Percentiles rank a stretch among this genome's conserved stretches.
phyloP scores from a whole-genome alignment of 2,329 filamentous ascomycete species.

The Fonsecaea monophora region DNA sequence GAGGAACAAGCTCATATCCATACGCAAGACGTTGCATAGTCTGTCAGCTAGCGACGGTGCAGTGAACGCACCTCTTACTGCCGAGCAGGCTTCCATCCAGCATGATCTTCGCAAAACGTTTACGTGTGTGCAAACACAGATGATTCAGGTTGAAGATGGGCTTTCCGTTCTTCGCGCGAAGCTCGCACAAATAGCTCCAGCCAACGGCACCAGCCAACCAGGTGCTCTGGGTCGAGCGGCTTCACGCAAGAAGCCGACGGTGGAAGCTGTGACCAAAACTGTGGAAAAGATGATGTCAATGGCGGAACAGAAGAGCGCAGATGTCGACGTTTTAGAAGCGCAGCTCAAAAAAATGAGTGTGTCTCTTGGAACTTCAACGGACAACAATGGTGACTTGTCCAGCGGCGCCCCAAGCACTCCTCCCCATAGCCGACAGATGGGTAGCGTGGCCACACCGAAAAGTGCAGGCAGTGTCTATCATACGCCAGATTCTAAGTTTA shows the following conservation, averaged over 20 bases:
- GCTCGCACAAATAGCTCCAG: constrained; percentile 64
- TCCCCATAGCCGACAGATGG: constrained; percentile 19
- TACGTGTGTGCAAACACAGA: constrained; percentile 72
- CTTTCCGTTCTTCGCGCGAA: constrained; percentile 80
- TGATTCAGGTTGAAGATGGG: constrained; percentile 80
- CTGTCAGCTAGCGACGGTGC: constrained; percentile 73
- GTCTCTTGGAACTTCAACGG: constrained; percentile 28
- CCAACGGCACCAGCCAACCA: constrained; percentile 58
- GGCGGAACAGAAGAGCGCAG: constrained; percentile 87
- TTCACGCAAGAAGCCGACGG: constrained; percentile 72
- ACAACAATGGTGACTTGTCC: constrained; percentile 28
- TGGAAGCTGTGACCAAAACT: constrained; percentile 89
- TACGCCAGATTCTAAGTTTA: constrained; percentile 39
- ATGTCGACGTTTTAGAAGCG: constrained; percentile 87
- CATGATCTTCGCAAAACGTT: constrained; percentile 80
- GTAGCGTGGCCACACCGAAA: constrained; percentile 31
- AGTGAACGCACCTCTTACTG: constrained; percentile 75
- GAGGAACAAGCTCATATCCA: constrained; percentile 75
- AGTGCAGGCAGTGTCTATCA: constrained; percentile 40
- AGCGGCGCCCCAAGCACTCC: constrained; percentile 30
- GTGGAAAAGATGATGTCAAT: constrained; percentile 91
- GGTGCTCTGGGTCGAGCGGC: constrained; percentile 34
- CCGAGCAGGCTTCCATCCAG: constrained; percentile 83
- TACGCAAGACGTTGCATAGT: constrained; percentile 75
- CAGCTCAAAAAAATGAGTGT: constrained; percentile 78